Evolutionary conservation across 352 stramenopile genomes (phyloP).

Genomic region (Globisporangium uncinulatum): DNA sequence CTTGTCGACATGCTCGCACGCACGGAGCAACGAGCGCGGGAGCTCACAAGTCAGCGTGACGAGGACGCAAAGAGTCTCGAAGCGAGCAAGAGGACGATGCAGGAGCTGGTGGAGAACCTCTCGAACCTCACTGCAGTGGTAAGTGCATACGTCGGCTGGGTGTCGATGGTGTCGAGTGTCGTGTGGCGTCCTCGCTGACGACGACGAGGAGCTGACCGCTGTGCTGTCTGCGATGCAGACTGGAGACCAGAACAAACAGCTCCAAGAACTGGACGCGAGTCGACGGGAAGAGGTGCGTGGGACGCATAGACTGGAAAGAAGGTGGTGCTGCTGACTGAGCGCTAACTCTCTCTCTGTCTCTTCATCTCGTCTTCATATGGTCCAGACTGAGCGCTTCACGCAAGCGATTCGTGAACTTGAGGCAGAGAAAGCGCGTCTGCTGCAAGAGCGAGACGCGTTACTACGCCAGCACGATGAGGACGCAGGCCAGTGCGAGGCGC

Average conservation of each 20-base stretch:
- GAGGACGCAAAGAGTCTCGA: constrained; percentile 27
- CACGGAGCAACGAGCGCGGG: constrained; percentile 17
- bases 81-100: constrained; percentile 49
- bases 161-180: neutral
- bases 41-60: constrained; percentile 20
- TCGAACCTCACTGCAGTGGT: constrained; percentile 57
- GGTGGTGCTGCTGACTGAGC: too few species aligned
- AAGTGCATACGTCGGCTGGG: neutral
- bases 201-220: too few species aligned
- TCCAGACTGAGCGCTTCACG: constrained; percentile 26
- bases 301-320: too few species aligned
- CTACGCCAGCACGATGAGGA: constrained; percentile 37
- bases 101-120: constrained; percentile 62
- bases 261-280: constrained; percentile 48
- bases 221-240: constrained; percentile 22
- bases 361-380: neutral
- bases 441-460: constrained; percentile 33
- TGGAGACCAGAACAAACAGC: constrained; percentile 55
- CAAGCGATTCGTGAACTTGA: constrained; percentile 31
- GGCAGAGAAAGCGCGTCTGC: constrained; percentile 29
- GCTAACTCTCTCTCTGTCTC: neutral
- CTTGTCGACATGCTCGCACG: constrained; percentile 19
- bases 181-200: too few species aligned
- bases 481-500: constrained; percentile 37
- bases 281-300: constrained; percentile 40